Base-by-base conservation (phyloP, 768 basidiomycete species). In the Porphyrellus cyaneotinctus region DNA sequence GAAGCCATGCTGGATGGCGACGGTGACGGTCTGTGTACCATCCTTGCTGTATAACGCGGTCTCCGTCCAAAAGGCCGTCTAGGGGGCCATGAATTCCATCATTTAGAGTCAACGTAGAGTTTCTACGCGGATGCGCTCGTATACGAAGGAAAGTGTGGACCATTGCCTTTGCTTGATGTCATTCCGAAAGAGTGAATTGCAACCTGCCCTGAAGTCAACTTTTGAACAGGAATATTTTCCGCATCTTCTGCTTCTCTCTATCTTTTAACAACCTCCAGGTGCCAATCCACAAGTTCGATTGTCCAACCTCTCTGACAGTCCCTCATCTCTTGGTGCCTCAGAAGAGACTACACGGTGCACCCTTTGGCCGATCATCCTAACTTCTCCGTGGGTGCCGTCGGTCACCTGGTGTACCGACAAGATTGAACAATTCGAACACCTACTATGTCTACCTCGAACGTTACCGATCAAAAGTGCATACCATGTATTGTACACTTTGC, bases 201-300 rank as follows among this genome's bases (percentile, higher is more conserved):
- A 37, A 56, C 79, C 77, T 56, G 69, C 81, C 81, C 81, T 81
- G 74, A 82, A 75, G 43, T 43, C 4, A 5, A 2, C 3, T 13
- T 47, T 47, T 58, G 65, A 63, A 55, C 39, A 17, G 2, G 17
- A 26, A 17, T n/a, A n/a, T n/a, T 22, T 33, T 12, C 24, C 13
- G 2, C 14, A 12, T 8, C 6, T 17, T 9, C 4, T 37, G 1
- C 6, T 65, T 43, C 64, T 47, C 38, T 65, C 12, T 74, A 82
- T 83, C 80, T 83, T 84, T 83, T 84, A 83, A 83, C 83, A 82
- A 78, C 72, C 72, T 72, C 58, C 73, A 78, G 83, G 77, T 72
- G 63, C 75, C 66, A 60, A 64, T 62, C 77, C 78, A 83, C 79
- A 84, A 81, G 78, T 70, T 76, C 64, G 77, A 65, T 72, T 76